These are phyloP conservation scores for Chlorociboria aeruginascens DNA, from an alignment of 495 filamentous ascomycete species.

Conservation along the genomic window DNA sequence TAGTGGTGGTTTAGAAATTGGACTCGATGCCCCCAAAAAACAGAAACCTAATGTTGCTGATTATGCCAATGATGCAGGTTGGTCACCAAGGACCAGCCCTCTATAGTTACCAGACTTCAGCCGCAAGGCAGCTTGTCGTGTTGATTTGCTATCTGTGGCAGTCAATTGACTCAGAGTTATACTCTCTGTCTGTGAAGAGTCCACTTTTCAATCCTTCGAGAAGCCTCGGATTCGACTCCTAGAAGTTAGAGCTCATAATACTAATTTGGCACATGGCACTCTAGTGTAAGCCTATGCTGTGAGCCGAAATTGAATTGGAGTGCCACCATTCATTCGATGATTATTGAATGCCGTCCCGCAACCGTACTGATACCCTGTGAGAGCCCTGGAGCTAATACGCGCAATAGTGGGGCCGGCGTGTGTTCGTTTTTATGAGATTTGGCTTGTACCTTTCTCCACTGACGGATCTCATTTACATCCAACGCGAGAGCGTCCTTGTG, in stretches of 20 bases:
- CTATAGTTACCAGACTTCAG: too few species aligned
- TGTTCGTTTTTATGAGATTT: conserved; percentile 1
- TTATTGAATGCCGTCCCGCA: conserved; percentile 9
- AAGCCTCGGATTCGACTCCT: not conserved
- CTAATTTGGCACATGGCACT: conserved; percentile 7
- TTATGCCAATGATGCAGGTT: too few species aligned
- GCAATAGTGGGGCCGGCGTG: conserved; percentile 5
- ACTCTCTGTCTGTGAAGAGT: too few species aligned
- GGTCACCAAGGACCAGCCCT: too few species aligned
- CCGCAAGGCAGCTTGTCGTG: too few species aligned
- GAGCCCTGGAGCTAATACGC: conserved; percentile 5
- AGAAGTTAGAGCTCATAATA: not conserved
- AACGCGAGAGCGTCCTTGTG: conserved; percentile 14
- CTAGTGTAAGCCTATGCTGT: conserved; percentile 8
- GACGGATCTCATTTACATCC: conserved; percentile 12
- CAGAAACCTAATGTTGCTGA: too few species aligned
- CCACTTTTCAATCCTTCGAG: not conserved
- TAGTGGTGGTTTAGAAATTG: too few species aligned
- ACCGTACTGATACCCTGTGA: conserved; percentile 2
- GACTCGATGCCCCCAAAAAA: too few species aligned
- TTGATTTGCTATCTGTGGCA: too few species aligned
- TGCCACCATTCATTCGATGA: conserved; percentile 12
- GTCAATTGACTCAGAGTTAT: too few species aligned
- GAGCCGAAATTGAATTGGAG: conserved; percentile 17
- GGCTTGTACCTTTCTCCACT: not conserved